A percentile compares a stretch with the other conserved stretches of the same genome.
Evolutionary conservation across 1,284 basidiomycete genomes (phyloP).

Genomic region (Cryptococcus deneoformans): DNA sequence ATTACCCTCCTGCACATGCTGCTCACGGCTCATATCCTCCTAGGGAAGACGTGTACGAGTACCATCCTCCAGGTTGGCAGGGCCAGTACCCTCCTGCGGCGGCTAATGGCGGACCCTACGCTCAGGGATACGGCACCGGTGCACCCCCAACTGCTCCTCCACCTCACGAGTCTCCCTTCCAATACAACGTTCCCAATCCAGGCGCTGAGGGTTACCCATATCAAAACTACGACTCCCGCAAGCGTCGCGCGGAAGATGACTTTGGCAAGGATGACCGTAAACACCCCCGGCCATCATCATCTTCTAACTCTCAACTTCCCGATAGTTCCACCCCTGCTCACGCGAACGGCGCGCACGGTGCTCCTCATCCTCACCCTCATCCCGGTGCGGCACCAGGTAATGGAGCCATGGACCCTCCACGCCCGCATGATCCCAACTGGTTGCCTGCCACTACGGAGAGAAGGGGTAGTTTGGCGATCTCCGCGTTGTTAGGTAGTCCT

Average conservation of each 20-base stretch:
- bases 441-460: slow-evolving; percentile 41
- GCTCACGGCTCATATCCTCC: slow-evolving; percentile 20
- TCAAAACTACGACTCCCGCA: slow-evolving; percentile 30
- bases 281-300: slow-evolving; percentile 6
- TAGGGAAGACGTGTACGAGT: slow-evolving; percentile 18
- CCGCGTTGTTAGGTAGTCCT: slow-evolving; percentile 34
- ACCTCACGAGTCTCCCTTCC: slow-evolving; percentile 39
- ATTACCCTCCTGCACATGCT: slow-evolving; percentile 23
- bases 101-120: slow-evolving; percentile 4
- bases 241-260: slow-evolving; percentile 33
- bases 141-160: slow-evolving; percentile 8
- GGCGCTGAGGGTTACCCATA: slow-evolving; percentile 1
- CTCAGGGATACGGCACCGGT: slow-evolving; percentile 3
- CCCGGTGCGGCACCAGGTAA: background rate
- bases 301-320: too few relatives aligned
- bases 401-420: slow-evolving; percentile 3
- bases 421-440: slow-evolving; percentile 33
- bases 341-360: slow-evolving; percentile 3
- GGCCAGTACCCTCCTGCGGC: slow-evolving; percentile 2
- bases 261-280: slow-evolving; percentile 17
- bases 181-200: slow-evolving; percentile 30
- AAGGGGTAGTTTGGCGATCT: slow-evolving; percentile 41
- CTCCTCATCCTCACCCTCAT: background rate
- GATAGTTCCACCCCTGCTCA: too few relatives aligned
- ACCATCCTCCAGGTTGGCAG: slow-evolving; percentile 13